phyloP scores from a whole-genome alignment of 768 basidiomycete genomes.

The Cyclocybe aegerita region DNA sequence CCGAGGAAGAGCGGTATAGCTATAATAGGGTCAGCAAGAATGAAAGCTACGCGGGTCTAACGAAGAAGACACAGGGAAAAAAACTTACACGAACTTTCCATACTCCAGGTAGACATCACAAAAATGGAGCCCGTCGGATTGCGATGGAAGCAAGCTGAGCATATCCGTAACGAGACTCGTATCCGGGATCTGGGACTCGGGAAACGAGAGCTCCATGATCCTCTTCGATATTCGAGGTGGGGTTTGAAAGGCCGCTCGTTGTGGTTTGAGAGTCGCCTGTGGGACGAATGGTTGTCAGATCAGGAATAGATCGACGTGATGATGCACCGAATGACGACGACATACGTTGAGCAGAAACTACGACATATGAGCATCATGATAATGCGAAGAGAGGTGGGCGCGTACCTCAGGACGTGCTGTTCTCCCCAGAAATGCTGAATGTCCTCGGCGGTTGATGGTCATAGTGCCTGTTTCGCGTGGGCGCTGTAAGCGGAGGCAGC shows the following conservation, averaged over 20 bases:
- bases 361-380: constrained; percentile 6
- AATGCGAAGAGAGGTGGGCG: background rate
- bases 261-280: constrained; percentile 7
- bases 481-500: background rate
- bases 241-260: background rate
- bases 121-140: constrained; percentile 57
- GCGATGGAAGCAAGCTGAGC: constrained; percentile 49
- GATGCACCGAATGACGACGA: background rate
- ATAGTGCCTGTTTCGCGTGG: constrained; percentile 13
- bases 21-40: constrained; percentile 21
- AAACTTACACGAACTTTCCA: constrained; percentile 55
- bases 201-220: constrained; percentile 6
- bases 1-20: constrained; percentile 54
- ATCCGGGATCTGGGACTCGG: constrained; percentile 9
- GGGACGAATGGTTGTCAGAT: background rate
- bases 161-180: constrained; percentile 11
- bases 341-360: constrained; percentile 60
- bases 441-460: constrained; percentile 52
- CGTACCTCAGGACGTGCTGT: constrained; percentile 70
- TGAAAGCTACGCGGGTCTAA: background rate
- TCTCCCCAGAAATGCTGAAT: constrained; percentile 57
- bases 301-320: background rate
- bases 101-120: constrained; percentile 67
- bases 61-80: background rate
- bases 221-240: constrained; percentile 9